A percentile compares a stretch with the other conserved stretches of the same genome.
phyloP scores from a whole-genome alignment of 192 early-diverging fungal species.

The Backusella australiensis region DNA sequence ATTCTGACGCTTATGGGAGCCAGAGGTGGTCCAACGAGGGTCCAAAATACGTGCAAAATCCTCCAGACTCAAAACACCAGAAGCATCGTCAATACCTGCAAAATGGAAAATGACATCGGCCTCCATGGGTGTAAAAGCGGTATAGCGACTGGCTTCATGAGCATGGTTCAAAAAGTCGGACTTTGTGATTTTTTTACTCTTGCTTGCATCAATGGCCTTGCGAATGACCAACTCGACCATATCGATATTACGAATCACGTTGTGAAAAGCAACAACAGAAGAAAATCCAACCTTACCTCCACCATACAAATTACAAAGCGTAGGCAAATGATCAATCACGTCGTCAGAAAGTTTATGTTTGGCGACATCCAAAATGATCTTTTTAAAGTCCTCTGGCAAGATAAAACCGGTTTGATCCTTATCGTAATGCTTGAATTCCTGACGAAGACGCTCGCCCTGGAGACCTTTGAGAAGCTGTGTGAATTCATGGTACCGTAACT shows the following conservation, averaged over 20 bases:
- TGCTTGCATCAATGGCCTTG: constrained; percentile 45
- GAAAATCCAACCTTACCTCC: constrained; percentile 61
- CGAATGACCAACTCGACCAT: constrained; percentile 63
- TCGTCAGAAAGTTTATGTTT: constrained; percentile 64
- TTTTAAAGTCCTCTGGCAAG: constrained; percentile 54
- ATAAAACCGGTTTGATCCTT: constrained; percentile 62
- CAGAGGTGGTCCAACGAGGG: constrained; percentile 46
- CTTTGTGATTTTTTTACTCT: constrained; percentile 57
- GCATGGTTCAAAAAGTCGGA: constrained; percentile 60
- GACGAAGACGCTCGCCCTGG: constrained; percentile 65
- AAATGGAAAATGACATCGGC: constrained; percentile 70
- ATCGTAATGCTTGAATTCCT: constrained; percentile 73
- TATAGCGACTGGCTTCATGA: constrained; percentile 54
- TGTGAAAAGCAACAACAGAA: constrained; percentile 61
- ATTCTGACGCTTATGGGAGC: background rate
- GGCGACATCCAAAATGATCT: constrained; percentile 61
- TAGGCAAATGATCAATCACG: constrained; percentile 63
- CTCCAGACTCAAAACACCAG: constrained; percentile 41
- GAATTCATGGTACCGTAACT: constrained; percentile 68
- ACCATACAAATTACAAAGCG: constrained; percentile 54
- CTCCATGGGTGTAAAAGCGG: constrained; percentile 71
- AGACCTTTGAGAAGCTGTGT: constrained; percentile 68
- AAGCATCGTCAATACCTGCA: constrained; percentile 51
- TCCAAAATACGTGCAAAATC: constrained; percentile 56
- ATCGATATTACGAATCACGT: constrained; percentile 62